Base-by-base conservation (phyloP, 176 grass and related monocot genomes). In the Dactylis glomerata region DNA sequence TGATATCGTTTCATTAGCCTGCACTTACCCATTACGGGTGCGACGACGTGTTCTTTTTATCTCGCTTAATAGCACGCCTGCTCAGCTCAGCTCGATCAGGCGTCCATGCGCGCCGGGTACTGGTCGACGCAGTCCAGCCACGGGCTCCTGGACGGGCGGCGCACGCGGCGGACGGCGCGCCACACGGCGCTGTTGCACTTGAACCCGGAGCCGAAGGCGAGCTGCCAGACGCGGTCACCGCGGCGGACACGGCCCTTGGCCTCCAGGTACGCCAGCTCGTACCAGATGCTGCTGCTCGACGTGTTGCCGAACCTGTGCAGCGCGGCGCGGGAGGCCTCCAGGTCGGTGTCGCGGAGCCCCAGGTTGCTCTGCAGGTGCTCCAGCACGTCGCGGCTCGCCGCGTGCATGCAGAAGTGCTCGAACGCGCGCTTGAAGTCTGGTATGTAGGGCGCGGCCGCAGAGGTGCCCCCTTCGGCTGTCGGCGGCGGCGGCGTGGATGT, bases 151-250 rank as follows among this genome's bases (percentile, higher is more conserved):
- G 77, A 57, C 19, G 93, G 96, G 81, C 92, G 88, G 77, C 91
- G 88, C 61, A 87, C 91, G 81, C 93, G 87, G 40, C 86, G 86
- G 41, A 92, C 88, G 65, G 96, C 89, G 84, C 90, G 88, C 96
- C 96, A 99, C 1, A 99, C 96, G 12, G 93, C 93, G 81, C 96
- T 99, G 91, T 96, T 99, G 87, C 96, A 99, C 88, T 99, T 99
- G 96, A 99, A 99, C 0, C 96, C 96, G 1, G 96, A 99, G 6
- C 96, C 96, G 83, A 99, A 99, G 4, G 96, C 96, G 78, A 99
- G 88, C 90, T 99, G 96, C 96, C 96, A 99, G 12, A 99, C 91
- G 69, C 96, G 96, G 90, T 99, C 96, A 40, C 96, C 96, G 46
- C 89, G 20, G 73, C 88, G 89, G 61, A 99, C 93, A 47, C 87